Evolutionary conservation across 441 rosid species (phyloP).

Genomic region (Pelargonium myrrhifolium): DNA sequence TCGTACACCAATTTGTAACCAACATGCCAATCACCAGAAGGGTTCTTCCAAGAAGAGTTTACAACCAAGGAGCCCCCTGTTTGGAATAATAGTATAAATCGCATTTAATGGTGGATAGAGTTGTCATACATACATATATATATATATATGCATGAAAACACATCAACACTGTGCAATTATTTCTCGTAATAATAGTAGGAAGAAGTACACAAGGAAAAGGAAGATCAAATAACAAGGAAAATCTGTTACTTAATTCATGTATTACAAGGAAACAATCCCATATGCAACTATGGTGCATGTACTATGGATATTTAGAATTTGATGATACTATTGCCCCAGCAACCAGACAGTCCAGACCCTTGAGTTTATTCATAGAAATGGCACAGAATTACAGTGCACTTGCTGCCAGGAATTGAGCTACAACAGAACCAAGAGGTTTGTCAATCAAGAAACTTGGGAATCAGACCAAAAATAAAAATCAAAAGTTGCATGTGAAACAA

Average conservation of each 20-base stretch:
- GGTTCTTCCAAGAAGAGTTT: slow-evolving; percentile 89
- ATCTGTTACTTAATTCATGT: not conserved
- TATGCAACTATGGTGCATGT: not conserved
- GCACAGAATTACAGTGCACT: too few species aligned
- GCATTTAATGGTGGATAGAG: too few species aligned
- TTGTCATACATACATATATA: too few species aligned
- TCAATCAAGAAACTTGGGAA: not conserved
- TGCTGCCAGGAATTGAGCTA: not conserved
- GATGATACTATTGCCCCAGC: not conserved
- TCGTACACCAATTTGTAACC: slow-evolving; percentile 82
- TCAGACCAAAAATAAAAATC: not conserved
- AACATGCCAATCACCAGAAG: slow-evolving; percentile 90
- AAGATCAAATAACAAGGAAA: not conserved
- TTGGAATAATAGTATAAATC: not conserved
- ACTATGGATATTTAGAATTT: not conserved
- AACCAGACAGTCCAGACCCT: not conserved
- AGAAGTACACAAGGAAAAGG: not conserved
- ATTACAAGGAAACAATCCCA: not conserved
- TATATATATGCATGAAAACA: too few species aligned
- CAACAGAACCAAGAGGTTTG: not conserved
- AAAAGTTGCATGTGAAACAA: not conserved
- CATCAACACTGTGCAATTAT: not conserved
- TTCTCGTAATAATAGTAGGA: not conserved
- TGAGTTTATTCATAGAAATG: not conserved
- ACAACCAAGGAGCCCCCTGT: slow-evolving; percentile 63